phyloP scores from a whole-genome alignment of 352 stramenopile genomes.

The Phytopythium ostracodes region DNA sequence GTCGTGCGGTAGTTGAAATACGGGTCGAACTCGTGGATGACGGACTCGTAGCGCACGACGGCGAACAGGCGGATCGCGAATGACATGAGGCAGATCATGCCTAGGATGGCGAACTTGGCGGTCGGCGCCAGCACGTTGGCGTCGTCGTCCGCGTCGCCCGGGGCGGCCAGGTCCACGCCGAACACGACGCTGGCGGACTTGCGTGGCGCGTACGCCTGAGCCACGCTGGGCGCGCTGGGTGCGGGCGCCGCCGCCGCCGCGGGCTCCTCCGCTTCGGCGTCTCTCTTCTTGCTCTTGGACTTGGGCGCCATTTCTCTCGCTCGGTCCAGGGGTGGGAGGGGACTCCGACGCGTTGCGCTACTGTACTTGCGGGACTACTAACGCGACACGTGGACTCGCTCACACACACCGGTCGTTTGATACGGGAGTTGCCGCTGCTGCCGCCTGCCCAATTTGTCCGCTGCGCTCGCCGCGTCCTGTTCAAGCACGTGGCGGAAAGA shows the following conservation, averaged over 20 bases:
- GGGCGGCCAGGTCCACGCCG: slow-evolving; percentile 54
- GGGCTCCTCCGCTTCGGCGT: slow-evolving; percentile 12
- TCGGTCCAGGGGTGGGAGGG: too few species aligned
- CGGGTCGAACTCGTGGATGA: slow-evolving; percentile 91
- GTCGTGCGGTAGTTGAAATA: slow-evolving; percentile 99
- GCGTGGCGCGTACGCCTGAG: slow-evolving; percentile 2
- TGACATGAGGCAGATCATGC: slow-evolving; percentile 91
- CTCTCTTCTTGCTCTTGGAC: slow-evolving; percentile 54
- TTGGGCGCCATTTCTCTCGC: slow-evolving; percentile 40
- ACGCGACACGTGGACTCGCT: not conserved
- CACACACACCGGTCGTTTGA: too few species aligned
- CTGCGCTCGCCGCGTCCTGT: not conserved
- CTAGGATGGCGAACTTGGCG: slow-evolving; percentile 88
- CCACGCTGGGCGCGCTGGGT: slow-evolving; percentile 11
- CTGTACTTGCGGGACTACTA: not conserved
- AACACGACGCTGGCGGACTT: slow-evolving; percentile 36
- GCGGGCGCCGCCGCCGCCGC: not conserved
- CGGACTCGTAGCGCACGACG: slow-evolving; percentile 91
- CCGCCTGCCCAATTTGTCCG: too few species aligned
- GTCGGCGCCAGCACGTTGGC: slow-evolving; percentile 66
- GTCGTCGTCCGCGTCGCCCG: slow-evolving; percentile 67
- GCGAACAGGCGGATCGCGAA: slow-evolving; percentile 93
- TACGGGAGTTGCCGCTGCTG: too few species aligned
- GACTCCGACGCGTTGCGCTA: too few species aligned
- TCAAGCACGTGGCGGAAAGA: slow-evolving; percentile 7